These are phyloP conservation scores for Exophiala bonariae DNA, from an alignment of 2,329 filamentous ascomycete species.

Conservation along the genomic window DNA sequence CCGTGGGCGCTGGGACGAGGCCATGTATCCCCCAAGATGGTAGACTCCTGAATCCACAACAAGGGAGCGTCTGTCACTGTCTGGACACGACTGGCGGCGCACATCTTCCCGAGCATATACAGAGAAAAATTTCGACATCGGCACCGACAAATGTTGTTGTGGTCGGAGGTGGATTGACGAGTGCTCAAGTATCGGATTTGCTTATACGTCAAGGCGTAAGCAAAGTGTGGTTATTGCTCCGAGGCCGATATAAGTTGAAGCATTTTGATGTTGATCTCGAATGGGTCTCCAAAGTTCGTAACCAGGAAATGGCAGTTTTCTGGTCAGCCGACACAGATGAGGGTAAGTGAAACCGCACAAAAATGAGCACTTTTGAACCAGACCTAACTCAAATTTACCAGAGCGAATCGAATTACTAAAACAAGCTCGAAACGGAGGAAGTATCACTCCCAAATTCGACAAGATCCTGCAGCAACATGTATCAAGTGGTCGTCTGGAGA, in stretches of 20 bases:
- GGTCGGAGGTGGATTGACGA: slow-evolving; percentile 74
- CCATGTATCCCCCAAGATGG: slow-evolving; percentile 19
- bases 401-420: slow-evolving; percentile 67
- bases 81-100: slow-evolving; percentile 55
- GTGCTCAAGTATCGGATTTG: slow-evolving; percentile 70
- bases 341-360: too few species aligned
- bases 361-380: too few species aligned
- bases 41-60: background rate
- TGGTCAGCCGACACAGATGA: slow-evolving; percentile 73
- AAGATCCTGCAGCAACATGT: slow-evolving; percentile 66
- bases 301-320: slow-evolving; percentile 73
- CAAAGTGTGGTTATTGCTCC: slow-evolving; percentile 70
- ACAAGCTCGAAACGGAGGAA: slow-evolving; percentile 71
- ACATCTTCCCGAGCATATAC: slow-evolving; percentile 57
- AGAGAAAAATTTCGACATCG: slow-evolving; percentile 50
- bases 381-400: slow-evolving; percentile 33
- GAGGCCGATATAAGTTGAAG: slow-evolving; percentile 61
- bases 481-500: slow-evolving; percentile 50
- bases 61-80: slow-evolving; percentile 59
- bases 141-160: slow-evolving; percentile 60
- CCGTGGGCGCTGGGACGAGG: slow-evolving; percentile 67
- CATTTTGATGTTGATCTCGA: slow-evolving; percentile 74
- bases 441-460: slow-evolving; percentile 67
- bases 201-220: slow-evolving; percentile 64
- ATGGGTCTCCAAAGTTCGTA: slow-evolving; percentile 83